Conservation (phyloP, 2,329 filamentous ascomycete genomes). For the Purpureocillium takamizusanense region DNA sequence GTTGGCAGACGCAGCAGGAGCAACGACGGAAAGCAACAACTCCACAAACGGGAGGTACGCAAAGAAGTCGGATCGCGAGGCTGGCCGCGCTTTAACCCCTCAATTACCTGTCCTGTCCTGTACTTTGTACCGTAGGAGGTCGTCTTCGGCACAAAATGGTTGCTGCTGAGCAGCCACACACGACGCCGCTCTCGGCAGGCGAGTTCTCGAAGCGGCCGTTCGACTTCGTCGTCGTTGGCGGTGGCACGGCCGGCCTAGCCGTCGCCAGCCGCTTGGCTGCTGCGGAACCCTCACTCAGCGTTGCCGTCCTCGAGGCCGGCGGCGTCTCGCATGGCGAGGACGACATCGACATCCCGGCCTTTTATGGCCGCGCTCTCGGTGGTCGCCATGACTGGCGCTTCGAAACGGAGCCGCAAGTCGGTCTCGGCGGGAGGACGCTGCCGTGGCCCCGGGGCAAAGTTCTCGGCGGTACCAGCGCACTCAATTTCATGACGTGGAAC, state of each 20-base stretch:
- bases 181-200: conserved; percentile 4
- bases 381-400: conserved; percentile 31
- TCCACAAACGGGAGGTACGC: too few relatives aligned
- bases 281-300: conserved; percentile 19
- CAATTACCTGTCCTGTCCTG: too few relatives aligned
- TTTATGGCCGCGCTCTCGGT: conserved; percentile 25
- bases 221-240: conserved; percentile 38
- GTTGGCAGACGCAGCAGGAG: too few relatives aligned
- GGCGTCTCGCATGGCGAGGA: conserved; percentile 16
- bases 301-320: conserved; percentile 23
- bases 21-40: too few relatives aligned
- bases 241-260: conserved; percentile 44
- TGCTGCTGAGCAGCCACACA: too few relatives aligned
- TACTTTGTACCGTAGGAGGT: too few relatives aligned
- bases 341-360: conserved; percentile 29
- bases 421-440: conserved; percentile 27
- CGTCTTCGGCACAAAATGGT: too few relatives aligned
- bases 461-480: conserved; percentile 53
- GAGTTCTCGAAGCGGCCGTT: conserved; percentile 16
- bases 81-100: too few relatives aligned
- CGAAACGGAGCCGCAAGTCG: conserved; percentile 26
- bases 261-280: conserved; percentile 38
- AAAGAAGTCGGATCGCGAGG: too few relatives aligned
- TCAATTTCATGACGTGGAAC: conserved; percentile 50
- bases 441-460: conserved; percentile 36